These are phyloP conservation scores for Colletotrichum cereale DNA, from an alignment of 2,329 filamentous ascomycete species.

Conservation along the genomic window DNA sequence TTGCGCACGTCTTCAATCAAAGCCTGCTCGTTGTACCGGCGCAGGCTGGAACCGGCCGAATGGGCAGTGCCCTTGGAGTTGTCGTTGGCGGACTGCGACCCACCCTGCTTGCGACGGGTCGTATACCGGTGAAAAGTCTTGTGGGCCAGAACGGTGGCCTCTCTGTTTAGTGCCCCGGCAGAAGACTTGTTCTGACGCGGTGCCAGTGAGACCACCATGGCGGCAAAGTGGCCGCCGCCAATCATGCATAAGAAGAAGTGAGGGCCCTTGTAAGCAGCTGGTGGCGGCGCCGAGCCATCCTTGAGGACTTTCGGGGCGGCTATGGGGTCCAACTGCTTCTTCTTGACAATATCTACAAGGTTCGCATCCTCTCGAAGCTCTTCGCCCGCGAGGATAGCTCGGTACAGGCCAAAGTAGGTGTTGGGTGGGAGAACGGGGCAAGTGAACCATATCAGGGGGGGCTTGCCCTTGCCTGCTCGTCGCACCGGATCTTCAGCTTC, in stretches of 20 bases:
- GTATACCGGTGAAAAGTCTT: conserved; percentile 99
- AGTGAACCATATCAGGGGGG: conserved; percentile 87
- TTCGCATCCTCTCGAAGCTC: conserved; percentile 75
- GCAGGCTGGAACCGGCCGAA: conserved; percentile 89
- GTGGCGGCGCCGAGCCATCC: conserved; percentile 63
- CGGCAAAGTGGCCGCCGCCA: conserved; percentile 96
- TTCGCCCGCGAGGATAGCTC: conserved; percentile 79
- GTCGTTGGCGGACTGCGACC: conserved; percentile 93
- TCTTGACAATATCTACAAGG: conserved; percentile 76
- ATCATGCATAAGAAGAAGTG: conserved; percentile 99
- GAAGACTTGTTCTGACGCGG: conserved; percentile 81
- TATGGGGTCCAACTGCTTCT: conserved; percentile 81
- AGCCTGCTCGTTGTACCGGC: conserved; percentile 94
- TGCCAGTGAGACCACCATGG: conserved; percentile 91
- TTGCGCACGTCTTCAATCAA: conserved; percentile 88
- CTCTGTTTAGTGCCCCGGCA: conserved; percentile 80
- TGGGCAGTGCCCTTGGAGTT: conserved; percentile 94
- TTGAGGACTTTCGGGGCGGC: conserved; percentile 65
- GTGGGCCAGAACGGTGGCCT: conserved; percentile 90
- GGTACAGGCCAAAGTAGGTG: conserved; percentile 87
- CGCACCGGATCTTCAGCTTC: conserved; percentile 53
- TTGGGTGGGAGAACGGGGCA: conserved; percentile 81
- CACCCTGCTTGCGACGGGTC: conserved; percentile 94
- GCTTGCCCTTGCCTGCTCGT: conserved; percentile 59
- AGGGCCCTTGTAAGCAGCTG: conserved; percentile 74